Conservation (phyloP, 2,329 filamentous ascomycete genomes). For the Drechslerella dactyloides region DNA sequence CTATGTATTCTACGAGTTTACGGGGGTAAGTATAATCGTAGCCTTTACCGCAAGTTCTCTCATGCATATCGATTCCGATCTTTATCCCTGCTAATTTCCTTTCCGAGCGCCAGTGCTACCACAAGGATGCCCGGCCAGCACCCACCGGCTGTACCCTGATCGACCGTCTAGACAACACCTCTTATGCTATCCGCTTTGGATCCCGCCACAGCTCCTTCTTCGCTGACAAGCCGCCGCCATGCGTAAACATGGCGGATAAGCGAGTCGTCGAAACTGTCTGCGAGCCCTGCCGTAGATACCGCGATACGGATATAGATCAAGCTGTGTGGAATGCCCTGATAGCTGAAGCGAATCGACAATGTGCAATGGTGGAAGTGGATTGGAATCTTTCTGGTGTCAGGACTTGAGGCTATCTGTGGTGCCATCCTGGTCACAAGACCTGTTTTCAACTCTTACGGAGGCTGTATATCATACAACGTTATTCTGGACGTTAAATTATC, state of each 20-base stretch:
- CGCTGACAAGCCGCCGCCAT: conserved; percentile 18
- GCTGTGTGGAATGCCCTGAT: conserved; percentile 15
- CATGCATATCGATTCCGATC: too few species aligned
- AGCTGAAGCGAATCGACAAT: neutral
- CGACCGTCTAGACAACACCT: neutral
- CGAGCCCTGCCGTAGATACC: conserved; percentile 24
- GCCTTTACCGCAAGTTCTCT: too few species aligned
- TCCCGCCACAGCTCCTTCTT: conserved; percentile 36
- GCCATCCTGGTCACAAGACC: neutral
- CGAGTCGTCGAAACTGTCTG: neutral
- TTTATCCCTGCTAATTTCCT: neutral
- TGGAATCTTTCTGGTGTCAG: conserved; percentile 16
- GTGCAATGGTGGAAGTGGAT: conserved; percentile 3
- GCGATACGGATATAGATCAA: neutral
- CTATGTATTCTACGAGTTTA: too few species aligned
- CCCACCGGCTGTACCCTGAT: conserved; percentile 22
- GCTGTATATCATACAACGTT: too few species aligned
- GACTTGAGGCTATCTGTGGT: neutral
- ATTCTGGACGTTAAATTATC: too few species aligned
- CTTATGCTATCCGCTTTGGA: conserved; percentile 7
- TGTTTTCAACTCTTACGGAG: too few species aligned
- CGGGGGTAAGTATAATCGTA: too few species aligned
- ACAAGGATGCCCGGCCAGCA: conserved; percentile 21
- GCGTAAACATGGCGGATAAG: conserved; percentile 9
- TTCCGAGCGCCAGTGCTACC: conserved; percentile 24